A percentile compares a stretch with the other conserved stretches of the same genome.
Conservation (phyloP, 192 early-diverging fungal species). For the Powellomyces hirtus region DNA sequence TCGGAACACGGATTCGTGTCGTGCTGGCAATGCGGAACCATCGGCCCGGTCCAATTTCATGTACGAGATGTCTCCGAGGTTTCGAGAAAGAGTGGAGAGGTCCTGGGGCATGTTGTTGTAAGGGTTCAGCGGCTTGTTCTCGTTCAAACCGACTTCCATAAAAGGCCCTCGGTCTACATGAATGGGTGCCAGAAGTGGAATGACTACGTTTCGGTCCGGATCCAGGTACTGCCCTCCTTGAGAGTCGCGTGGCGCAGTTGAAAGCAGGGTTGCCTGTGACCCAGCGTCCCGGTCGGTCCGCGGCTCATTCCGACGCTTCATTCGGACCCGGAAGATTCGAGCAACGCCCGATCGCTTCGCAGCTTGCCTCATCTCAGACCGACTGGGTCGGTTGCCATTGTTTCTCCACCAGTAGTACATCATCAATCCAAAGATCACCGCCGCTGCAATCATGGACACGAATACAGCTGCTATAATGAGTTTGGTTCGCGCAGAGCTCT, state of each 20-base stretch:
- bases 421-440: not conserved
- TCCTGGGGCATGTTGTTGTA: slow-evolving; percentile 1
- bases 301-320: not conserved
- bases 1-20: slow-evolving; percentile 3
- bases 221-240: not conserved
- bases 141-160: not conserved
- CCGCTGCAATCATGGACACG: not conserved
- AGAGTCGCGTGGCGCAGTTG: not conserved
- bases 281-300: not conserved
- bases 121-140: not conserved
- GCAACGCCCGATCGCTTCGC: not conserved
- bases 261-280: not conserved
- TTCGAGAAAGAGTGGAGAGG: not conserved
- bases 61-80: not conserved
- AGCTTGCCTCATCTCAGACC: not conserved
- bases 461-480: slow-evolving; percentile 3
- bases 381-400: not conserved
- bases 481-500: not conserved
- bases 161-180: not conserved
- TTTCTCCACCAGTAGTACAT: not conserved
- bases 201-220: slow-evolving; percentile 20
- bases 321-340: not conserved
- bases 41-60: not conserved
- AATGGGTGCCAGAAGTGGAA: slow-evolving; percentile 23
- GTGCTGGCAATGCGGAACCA: not conserved